These are phyloP conservation scores for Sphagnum tenellum DNA, from an alignment of 225 moss, liverwort and hornwort genomes.

Conservation along the genomic window DNA sequence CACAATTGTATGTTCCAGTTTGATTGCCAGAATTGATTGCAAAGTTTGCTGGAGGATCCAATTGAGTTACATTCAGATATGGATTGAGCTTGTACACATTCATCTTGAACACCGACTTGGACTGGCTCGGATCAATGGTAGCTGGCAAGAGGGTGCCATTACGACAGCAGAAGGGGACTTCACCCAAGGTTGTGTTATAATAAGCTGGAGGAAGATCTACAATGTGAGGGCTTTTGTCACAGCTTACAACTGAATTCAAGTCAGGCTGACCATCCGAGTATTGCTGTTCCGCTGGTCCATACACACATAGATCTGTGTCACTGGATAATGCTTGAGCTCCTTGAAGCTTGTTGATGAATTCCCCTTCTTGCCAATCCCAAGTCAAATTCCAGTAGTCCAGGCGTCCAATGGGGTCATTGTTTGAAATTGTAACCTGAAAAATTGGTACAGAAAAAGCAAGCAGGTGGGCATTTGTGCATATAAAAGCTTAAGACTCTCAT, in stretches of 20 bases:
- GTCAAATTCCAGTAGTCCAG: slow-evolving; percentile 38
- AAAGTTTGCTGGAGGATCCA: slow-evolving; percentile 27
- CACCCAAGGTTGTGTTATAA: slow-evolving; percentile 3
- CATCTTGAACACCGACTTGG: slow-evolving; percentile 30
- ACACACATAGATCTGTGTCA: slow-evolving; percentile 30
- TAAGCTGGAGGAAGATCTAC: slow-evolving; percentile 25
- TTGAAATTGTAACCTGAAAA: slow-evolving; percentile 20
- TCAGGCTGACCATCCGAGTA: not conserved
- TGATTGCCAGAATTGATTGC: slow-evolving; percentile 13
- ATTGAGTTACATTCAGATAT: slow-evolving; percentile 9
- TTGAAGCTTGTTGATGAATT: slow-evolving; percentile 22
- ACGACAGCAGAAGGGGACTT: slow-evolving; percentile 26
- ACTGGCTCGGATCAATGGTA: slow-evolving; percentile 21
- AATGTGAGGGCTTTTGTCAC: slow-evolving; percentile 25
- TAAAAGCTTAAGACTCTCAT: too few species aligned
- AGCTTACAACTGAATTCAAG: slow-evolving; percentile 20
- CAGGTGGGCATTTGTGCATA: too few species aligned
- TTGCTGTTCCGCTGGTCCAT: slow-evolving; percentile 16
- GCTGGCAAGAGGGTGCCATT: slow-evolving; percentile 38
- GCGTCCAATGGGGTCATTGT: slow-evolving; percentile 31
- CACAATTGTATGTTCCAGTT: slow-evolving; percentile 11
- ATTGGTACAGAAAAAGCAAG: too few species aligned
- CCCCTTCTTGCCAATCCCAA: slow-evolving; percentile 35
- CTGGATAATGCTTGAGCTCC: slow-evolving; percentile 24
- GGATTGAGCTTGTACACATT: slow-evolving; percentile 25